phyloP scores from a whole-genome alignment of 1,284 basidiomycete species.

The Heterobasidion irregulare region DNA sequence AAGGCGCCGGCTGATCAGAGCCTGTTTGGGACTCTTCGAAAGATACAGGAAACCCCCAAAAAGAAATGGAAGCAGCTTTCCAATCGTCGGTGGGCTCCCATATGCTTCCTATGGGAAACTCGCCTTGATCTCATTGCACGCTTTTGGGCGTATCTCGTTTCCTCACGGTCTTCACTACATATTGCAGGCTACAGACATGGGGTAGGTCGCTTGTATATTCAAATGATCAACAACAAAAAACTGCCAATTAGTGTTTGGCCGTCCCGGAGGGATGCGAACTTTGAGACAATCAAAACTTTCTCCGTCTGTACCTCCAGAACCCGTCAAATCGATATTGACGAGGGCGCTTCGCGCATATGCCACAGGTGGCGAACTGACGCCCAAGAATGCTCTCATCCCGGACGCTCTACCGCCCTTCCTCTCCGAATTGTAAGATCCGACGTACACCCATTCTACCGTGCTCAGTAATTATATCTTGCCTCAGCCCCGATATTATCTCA shows the following conservation, averaged over 20 bases:
- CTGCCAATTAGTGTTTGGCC: too few species aligned
- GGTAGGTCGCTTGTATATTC: conserved; percentile 30
- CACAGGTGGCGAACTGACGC: conserved; percentile 60
- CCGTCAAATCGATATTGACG: neutral
- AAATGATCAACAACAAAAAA: too few species aligned
- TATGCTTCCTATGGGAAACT: neutral
- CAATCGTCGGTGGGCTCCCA: conserved; percentile 58
- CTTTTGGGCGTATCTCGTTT: neutral
- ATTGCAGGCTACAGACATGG: conserved; percentile 64
- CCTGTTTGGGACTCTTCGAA: neutral
- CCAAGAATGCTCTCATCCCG: conserved; percentile 52
- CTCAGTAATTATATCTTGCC: neutral
- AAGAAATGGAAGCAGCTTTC: conserved; percentile 81
- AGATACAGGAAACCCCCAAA: conserved; percentile 74
- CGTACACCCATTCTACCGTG: conserved; percentile 2
- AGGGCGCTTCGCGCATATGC: conserved; percentile 2
- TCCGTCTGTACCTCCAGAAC: neutral
- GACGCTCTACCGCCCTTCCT: conserved; percentile 62
- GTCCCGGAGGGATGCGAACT: too few species aligned
- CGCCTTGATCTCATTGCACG: neutral
- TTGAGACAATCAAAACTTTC: neutral
- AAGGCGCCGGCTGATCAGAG: conserved; percentile 6
- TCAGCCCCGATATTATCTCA: conserved; percentile 69
- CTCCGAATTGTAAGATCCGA: conserved; percentile 38
- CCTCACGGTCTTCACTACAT: neutral